Percentiles rank a stretch among this genome's conserved stretches.
These are phyloP conservation scores for Paramarasmius palmivorus DNA, from an alignment of 1,284 basidiomycete genomes.

Conservation along the genomic window DNA sequence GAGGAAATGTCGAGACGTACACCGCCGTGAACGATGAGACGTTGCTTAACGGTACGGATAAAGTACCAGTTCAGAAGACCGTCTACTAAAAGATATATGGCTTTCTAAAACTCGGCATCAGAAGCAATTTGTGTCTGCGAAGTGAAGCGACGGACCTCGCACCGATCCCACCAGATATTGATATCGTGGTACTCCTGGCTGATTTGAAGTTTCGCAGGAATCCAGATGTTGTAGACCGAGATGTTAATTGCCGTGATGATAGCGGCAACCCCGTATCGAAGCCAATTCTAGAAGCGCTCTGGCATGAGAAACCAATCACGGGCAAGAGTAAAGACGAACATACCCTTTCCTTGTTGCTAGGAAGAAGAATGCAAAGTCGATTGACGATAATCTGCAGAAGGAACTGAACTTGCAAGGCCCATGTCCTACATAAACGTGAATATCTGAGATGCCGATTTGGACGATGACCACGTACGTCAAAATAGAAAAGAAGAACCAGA, in stretches of 20 bases:
- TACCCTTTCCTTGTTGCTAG: not conserved
- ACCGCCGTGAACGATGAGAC: constrained; percentile 3
- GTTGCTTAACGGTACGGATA: constrained; percentile 7
- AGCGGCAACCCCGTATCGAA: constrained; percentile 2
- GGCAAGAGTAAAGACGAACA: not conserved
- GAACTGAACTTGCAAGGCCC: constrained; percentile 8
- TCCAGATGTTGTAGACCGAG: constrained; percentile 7
- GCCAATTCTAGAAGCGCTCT: not conserved
- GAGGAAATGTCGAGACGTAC: not conserved
- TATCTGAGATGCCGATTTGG: not conserved
- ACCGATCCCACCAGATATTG: constrained; percentile 9
- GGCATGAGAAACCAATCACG: not conserved
- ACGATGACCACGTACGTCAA: constrained; percentile 1
- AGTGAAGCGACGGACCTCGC: not conserved
- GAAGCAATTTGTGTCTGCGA: not conserved
- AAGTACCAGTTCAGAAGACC: constrained; percentile 8
- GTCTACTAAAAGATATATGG: constrained; percentile 2
- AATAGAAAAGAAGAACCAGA: constrained; percentile 7
- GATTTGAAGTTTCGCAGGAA: constrained; percentile 8
- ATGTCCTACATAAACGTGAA: not conserved
- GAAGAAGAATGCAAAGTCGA: constrained; percentile 5
- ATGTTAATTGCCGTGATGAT: constrained; percentile 8
- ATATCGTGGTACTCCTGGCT: constrained; percentile 5
- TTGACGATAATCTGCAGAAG: constrained; percentile 8
- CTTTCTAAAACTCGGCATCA: not conserved